These are phyloP conservation scores for Ophiostoma perfectum DNA, from an alignment of 2,329 filamentous ascomycete genomes.

Conservation along the genomic window DNA sequence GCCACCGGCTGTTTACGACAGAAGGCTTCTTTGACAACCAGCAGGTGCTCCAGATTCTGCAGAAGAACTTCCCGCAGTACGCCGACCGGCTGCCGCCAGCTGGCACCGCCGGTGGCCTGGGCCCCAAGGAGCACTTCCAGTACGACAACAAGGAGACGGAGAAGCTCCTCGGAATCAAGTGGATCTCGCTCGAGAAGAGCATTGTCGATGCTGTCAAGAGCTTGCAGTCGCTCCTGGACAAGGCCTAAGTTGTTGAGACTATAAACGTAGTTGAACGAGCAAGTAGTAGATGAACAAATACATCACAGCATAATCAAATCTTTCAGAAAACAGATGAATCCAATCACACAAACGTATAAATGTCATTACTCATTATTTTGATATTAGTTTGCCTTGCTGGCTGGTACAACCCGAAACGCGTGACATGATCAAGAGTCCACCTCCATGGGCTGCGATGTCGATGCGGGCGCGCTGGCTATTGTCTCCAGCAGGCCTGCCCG, in stretches of 20 bases:
- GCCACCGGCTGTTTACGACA: conserved; percentile 48
- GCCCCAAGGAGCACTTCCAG: conserved; percentile 42
- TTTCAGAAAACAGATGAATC: too few relatives aligned
- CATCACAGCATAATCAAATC: too few relatives aligned
- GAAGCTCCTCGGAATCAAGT: conserved; percentile 57
- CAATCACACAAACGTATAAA: too few relatives aligned
- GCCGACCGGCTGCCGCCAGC: conserved; percentile 43
- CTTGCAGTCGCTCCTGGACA: conserved; percentile 40
- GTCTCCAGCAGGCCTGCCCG: conserved; percentile 49
- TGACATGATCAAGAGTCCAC: not conserved
- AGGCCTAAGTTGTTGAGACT: not conserved
- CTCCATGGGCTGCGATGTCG: not conserved
- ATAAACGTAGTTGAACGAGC: too few relatives aligned
- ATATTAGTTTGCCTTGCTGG: too few relatives aligned
- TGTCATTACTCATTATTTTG: too few relatives aligned
- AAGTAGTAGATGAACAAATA: too few relatives aligned
- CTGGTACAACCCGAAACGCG: too few relatives aligned
- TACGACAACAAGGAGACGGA: conserved; percentile 56
- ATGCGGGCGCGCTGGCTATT: not conserved
- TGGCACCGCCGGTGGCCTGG: conserved; percentile 41
- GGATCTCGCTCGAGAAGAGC: conserved; percentile 55
- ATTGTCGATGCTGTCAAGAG: conserved; percentile 60
- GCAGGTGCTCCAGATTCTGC: conserved; percentile 41
- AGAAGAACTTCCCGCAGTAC: conserved; percentile 47
- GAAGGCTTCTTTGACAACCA: conserved; percentile 45